Conservation (phyloP, 257 asterid species). For the Solanum acaule region DNA sequence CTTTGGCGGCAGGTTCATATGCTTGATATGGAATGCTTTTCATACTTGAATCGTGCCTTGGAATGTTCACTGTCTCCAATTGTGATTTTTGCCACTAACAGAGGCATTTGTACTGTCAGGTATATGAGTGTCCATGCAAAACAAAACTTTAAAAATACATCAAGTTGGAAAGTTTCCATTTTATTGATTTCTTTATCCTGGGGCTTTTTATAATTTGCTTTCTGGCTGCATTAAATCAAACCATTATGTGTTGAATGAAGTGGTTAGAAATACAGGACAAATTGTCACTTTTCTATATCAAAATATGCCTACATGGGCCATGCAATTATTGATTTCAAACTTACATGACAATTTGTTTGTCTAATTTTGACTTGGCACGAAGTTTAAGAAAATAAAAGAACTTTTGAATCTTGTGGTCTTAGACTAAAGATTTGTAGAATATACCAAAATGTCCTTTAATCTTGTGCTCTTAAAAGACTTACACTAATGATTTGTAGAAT, state of each 20-base stretch:
- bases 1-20: constrained; percentile 62
- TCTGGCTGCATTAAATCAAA: not conserved
- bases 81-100: constrained; percentile 86
- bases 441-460: not conserved
- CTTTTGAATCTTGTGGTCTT: not conserved
- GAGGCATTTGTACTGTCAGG: constrained; percentile 93
- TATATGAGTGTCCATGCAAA: constrained; percentile 18
- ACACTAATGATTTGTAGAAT: not conserved
- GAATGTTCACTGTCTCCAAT: constrained; percentile 87
- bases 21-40: constrained; percentile 96
- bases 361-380: not conserved
- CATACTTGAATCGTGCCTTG: constrained; percentile 81
- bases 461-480: not conserved
- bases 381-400: not conserved
- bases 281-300: not conserved
- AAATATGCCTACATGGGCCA: not conserved
- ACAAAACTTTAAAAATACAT: not conserved
- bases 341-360: not conserved
- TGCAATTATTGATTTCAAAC: not conserved
- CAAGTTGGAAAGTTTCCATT: not conserved
- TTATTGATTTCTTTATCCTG: not conserved
- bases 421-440: not conserved
- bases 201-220: not conserved
- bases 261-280: not conserved
- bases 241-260: not conserved